Evolutionary conservation across 768 basidiomycete genomes (phyloP), one percentile per base, ranked within the genome.

Genomic region (Boletus bicolor): DNA sequence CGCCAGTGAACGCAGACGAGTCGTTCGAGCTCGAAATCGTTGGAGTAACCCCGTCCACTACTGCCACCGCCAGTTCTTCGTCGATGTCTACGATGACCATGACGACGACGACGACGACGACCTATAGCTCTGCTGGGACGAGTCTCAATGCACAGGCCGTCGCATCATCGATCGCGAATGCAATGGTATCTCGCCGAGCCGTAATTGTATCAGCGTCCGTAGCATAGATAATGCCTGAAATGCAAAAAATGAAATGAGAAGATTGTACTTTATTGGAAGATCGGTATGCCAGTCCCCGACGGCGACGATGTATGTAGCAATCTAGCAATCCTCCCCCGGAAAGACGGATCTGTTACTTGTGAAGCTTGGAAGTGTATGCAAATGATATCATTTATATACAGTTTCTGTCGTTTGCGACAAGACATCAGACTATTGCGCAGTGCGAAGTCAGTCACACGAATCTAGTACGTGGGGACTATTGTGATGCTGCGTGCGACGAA

Each of bases 11-110:
- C 10, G 41, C 53, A 35, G 55, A 50, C 11, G 50, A 61, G 36
- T 58, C 70, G 1, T 57, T 69, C 36, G 53, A 61, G 39, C 41
- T 69, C 7, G 65, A 69, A 42, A 37, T 69, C 21, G 56, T 68
- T 11, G 63, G 60, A 2, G 17, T 54, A 17, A 17, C 44, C 19
- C 24, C 49, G 12, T 55, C 65, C 7, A 38, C 30, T 2, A 44
- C 56, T 7, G 10, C 52, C 8, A 38, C 56, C 7, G 10, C 52
- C 8, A 38, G 43, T 15, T 54, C 57, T 26, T 46, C 52, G 28
- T 43, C 41, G 38, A 45, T 42, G 24, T 46, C 63, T 9, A 38
- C 30, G 5, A 37, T 50, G 7, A 37, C 32, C 0, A n/a, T 46
- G 3, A 30, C 47, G 1, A 41, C 56, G 12, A 34, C 30, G 7